phyloP scores from a whole-genome alignment of 371 early-diverging fungal genomes.

The Capniomyces stellatus region DNA sequence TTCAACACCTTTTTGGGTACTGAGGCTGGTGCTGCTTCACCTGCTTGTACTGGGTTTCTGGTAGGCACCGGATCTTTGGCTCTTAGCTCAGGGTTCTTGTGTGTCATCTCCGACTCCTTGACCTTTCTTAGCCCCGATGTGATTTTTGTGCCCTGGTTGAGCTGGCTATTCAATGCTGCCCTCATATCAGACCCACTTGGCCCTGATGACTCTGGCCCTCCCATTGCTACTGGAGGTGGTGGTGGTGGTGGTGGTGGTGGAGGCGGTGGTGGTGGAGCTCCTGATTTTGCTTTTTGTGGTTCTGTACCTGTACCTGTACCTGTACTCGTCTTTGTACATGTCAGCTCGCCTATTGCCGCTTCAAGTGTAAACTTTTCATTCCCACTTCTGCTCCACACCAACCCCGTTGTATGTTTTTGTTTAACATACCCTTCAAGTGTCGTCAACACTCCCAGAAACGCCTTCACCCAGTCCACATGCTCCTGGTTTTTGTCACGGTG shows the following conservation, averaged over 20 bases:
- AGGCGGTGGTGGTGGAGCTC: slow-evolving; percentile 34
- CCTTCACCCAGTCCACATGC: slow-evolving; percentile 71
- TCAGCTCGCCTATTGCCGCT: slow-evolving; percentile 22
- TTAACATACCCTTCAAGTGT: slow-evolving; percentile 72
- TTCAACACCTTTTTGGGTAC: slow-evolving; percentile 34
- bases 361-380: slow-evolving; percentile 10
- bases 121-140: slow-evolving; percentile 82
- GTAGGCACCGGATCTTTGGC: slow-evolving; percentile 13
- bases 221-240: slow-evolving; percentile 14
- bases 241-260: slow-evolving; percentile 46
- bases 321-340: slow-evolving; percentile 30
- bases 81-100: slow-evolving; percentile 83
- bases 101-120: slow-evolving; percentile 78
- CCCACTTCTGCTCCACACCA: slow-evolving; percentile 70
- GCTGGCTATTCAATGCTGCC: slow-evolving; percentile 61
- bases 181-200: slow-evolving; percentile 22
- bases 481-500: slow-evolving; percentile 68
- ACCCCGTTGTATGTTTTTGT: slow-evolving; percentile 71
- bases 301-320: no score
- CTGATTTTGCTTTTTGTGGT: no score
- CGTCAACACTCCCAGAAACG: slow-evolving; percentile 43
- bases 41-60: neutral
- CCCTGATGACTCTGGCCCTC: slow-evolving; percentile 1
- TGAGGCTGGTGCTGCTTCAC: no score
- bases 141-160: slow-evolving; percentile 64